Conservation (phyloP, 73 alveolate species). For the Breviolum minutum region DNA sequence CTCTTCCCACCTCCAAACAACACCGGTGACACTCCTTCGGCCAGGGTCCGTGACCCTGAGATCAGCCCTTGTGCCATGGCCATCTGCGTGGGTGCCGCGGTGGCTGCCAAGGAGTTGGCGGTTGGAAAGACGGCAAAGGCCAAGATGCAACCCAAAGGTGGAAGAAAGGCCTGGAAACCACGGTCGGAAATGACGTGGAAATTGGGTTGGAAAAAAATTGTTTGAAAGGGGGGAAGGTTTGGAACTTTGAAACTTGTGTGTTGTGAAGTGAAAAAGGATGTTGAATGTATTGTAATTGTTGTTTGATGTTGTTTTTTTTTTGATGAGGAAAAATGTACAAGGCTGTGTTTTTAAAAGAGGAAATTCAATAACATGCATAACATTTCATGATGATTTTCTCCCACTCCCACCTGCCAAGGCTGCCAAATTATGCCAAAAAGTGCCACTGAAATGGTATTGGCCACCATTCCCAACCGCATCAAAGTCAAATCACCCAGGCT, state of each 20-base stretch:
- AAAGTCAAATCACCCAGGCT: slow-evolving; percentile 46
- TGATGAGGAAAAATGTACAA: too few species aligned
- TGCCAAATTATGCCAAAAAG: slow-evolving; percentile 34
- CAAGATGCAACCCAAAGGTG: slow-evolving; percentile 67
- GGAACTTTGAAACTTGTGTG: too few species aligned
- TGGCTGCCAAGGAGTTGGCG: slow-evolving; percentile 68
- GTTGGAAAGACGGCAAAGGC: slow-evolving; percentile 73
- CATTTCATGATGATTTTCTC: too few species aligned
- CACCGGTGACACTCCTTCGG: slow-evolving; percentile 57
- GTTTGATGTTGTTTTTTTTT: too few species aligned
- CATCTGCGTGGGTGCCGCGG: slow-evolving; percentile 32
- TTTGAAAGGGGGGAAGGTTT: too few species aligned
- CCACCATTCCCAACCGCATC: slow-evolving; percentile 82
- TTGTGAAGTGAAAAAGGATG: too few species aligned
- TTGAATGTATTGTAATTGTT: too few species aligned
- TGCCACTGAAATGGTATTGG: slow-evolving; percentile 42
- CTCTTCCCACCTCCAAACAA: neutral
- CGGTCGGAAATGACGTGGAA: neutral
- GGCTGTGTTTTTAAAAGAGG: neutral
- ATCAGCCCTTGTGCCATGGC: slow-evolving; percentile 72
- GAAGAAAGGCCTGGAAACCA: slow-evolving; percentile 67
- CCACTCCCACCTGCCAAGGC: slow-evolving; percentile 70
- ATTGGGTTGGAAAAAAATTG: too few species aligned
- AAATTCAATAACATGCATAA: neutral
- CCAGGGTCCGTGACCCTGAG: slow-evolving; percentile 76